Evolutionary conservation across 2,329 filamentous ascomycete species (phyloP), one percentile per base, ranked within the genome.

Genomic region (Tolypocladium pustulatum): DNA sequence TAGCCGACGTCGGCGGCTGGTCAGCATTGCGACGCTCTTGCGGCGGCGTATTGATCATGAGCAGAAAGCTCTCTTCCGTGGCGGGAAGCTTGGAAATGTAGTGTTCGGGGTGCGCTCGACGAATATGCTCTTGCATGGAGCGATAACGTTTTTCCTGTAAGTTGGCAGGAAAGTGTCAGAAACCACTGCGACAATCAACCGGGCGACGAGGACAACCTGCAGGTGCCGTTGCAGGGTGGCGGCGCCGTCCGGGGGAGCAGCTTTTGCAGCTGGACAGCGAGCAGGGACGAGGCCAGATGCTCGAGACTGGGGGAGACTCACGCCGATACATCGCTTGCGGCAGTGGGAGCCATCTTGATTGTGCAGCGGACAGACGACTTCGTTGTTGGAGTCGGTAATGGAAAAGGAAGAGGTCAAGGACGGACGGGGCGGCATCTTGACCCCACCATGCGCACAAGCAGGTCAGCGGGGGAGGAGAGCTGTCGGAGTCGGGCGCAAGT

Each of bases 61-160:
- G 81, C 69, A 89, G 80, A 76, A 99, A 97, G 85, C 91, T 97
- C 77, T 97, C 93, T 75, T 97, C 93, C 66, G 93, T 99, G 55
- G 94, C 94, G 65, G 94, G 93, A 67, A 97, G 88, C 83, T 97
- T 97, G 55, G 94, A 87, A 67, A 99, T 96, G 77, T 97, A 97
- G 74, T 97, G 89, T 73, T 96, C 91, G 61, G 93, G 93, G 73
- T 99, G 94, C 65, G 94, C 93, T 74, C 94, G 88, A 68, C 94
- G 90, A 69, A 99, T 97, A 72, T 99, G 94, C 82, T 99, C 94
- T 77, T 97, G 94, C 91, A 99, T 97, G 63, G 93, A 97, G 74
- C 94, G 91, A 78, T 92, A 99, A 66, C 90, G 85, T 76, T 96
- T 96, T 79, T 95, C 91, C 91, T 95, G 75, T 73, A 65, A 64